Base-by-base conservation (phyloP, 1,139 yeast species). In the Pichia sp. region DNA sequence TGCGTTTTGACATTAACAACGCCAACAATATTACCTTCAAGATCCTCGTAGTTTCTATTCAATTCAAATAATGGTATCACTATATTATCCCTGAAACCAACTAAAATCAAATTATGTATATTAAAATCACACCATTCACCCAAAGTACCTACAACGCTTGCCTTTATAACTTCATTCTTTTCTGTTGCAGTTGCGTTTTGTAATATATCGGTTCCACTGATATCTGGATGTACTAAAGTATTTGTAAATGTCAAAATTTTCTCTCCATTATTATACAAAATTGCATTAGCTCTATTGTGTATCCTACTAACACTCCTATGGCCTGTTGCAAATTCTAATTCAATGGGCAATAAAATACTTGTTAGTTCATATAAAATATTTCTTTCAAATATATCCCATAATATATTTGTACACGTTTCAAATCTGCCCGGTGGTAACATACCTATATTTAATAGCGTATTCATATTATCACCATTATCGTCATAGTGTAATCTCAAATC, bases 341-440 rank as follows among this genome's bases (percentile, higher is more conserved):
- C 86, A 28, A 84, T 60, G 0, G 90, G 89, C 42, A 81, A 60
- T 52, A 84, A 75, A 0, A 81, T 75, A 0, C 85, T 84, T 52
- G 80, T 77, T 42, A 83, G 68, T 60, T 82, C 81, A 49, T 81
- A 82, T 49, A 79, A 70, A 0, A 81, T 73, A 43, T 76, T 73
- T 14, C 73, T 69, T 56, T 77, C 79, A 62, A 83, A 84, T 41
- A 70, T 69, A 33, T 73, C 74, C 91, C 91, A 84, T 11, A 75
- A 66, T 0, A 71, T 61, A 9, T 74, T 68, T 8, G 75, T 65
- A 50, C 73, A 65, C 47, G 56, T 56, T 30, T 64, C 68, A 50
- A 67, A 65, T 22, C 58, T 53, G 3, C 58, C 55, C 22, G 48
- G 29, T 14, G 58, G 53, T 18, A 52, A 22, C 51, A 50, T 44